Evolutionary conservation across 148 eudicot species (phyloP), one percentile per base, ranked within the genome.

Genomic region (Nepenthes mirabilis): DNA sequence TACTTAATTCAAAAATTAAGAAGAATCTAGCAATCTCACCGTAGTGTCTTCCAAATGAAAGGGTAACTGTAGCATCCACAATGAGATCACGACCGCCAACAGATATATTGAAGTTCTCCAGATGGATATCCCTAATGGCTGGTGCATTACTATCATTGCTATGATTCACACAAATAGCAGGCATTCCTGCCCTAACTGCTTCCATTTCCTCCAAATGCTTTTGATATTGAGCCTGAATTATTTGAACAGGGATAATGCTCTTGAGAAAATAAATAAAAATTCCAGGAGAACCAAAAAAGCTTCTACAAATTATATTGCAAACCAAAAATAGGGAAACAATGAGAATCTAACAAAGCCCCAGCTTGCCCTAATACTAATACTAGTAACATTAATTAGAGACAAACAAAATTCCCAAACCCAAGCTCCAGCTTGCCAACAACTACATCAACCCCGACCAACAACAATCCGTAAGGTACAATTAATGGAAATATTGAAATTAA

Each of bases 21-120:
- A 23, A 23, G 23, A 23, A 23, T 23, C 23, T 23, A 50, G 55
- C 37, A 71, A 64, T 49, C 87, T 77, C 65, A 94, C 99, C 99
- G 64, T 86, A 94, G 59, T 94, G 99, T 64, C 99, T 83, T 61
- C 99, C 99, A 69, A 75, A 78, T 59, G 99, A 81, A 67, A 94
- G 85, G 43, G 96, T 94, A 52, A 94, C 80, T 13, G 72, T 57
- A 36, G 97, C 85, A 77, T 94, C 99, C 13, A 81, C 77, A 47
- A 94, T 89, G 59, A 94, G 99, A 66, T 94, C 99, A 67, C 95
- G 91, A 45, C 99, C 99, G 50, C 97, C 99, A 60, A 94, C 93
- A 40, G 99, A 94, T 37, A 94, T 75, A 79, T 75, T 89, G 68
- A 94, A 94, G 74, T 84, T 82, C 66, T 89, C 90, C 87, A 94